Conservation (phyloP, 2,329 filamentous ascomycete species). For the Paecilomyces niveus region DNA sequence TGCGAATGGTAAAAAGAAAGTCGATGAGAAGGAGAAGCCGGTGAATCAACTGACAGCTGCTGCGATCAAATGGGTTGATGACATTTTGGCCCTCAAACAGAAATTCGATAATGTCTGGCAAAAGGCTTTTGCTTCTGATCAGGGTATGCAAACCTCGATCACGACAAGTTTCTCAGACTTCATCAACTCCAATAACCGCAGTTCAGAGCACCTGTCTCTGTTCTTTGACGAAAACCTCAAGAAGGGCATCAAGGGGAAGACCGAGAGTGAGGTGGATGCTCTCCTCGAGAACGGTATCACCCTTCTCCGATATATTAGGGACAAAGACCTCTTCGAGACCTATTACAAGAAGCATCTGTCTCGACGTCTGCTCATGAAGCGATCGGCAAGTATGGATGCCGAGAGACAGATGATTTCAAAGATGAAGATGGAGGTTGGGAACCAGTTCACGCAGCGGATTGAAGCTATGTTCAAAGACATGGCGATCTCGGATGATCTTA, state of each 20-base stretch:
- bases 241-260: conserved; percentile 87
- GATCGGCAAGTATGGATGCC: conserved; percentile 82
- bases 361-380: conserved; percentile 76
- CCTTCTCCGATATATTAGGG: conserved; percentile 77
- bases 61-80: conserved; percentile 92
- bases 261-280: conserved; percentile 74
- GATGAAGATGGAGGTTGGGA: conserved; percentile 95
- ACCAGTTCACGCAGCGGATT: conserved; percentile 85
- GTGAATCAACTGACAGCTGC: conserved; percentile 75
- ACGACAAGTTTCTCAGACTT: conserved; percentile 86
- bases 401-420: conserved; percentile 93
- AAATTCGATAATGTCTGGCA: conserved; percentile 80
- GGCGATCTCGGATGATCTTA: conserved; percentile 77
- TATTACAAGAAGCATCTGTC: conserved; percentile 98
- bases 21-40: conserved; percentile 43
- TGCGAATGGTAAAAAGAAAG: conserved; percentile 46
- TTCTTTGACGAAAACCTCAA: conserved; percentile 97
- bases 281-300: conserved; percentile 85
- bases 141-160: conserved; percentile 71
- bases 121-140: conserved; percentile 65
- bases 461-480: conserved; percentile 99
- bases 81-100: conserved; percentile 75
- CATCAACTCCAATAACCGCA: conserved; percentile 81
- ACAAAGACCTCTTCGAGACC: conserved; percentile 90
- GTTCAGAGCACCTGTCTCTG: conserved; percentile 86